Evolutionary conservation across 768 basidiomycete genomes (phyloP).

Genomic region (Lenzites betulinus): DNA sequence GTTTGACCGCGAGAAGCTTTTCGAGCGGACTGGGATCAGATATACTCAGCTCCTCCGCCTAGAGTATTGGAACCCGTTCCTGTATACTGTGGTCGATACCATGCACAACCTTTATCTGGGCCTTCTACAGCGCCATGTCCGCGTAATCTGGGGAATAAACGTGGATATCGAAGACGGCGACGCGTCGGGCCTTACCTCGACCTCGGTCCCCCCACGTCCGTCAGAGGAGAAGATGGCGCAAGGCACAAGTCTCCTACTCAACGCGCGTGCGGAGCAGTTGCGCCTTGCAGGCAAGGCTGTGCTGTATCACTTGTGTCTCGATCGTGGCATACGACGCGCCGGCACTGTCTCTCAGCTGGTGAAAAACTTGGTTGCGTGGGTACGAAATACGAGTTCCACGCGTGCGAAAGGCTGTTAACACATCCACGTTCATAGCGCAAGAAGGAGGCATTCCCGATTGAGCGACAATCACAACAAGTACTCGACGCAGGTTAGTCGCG

Average conservation of each 20-base stretch:
- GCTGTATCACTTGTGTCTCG: conserved; percentile 17
- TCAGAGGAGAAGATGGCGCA: background rate
- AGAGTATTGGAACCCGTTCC: conserved; percentile 40
- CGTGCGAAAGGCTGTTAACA: no score
- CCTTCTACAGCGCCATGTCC: conserved; percentile 17
- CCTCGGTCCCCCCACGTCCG: background rate
- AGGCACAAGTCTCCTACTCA: background rate
- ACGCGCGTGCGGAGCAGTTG: background rate
- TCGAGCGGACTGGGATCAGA: conserved; percentile 23
- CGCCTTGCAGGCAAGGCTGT: background rate
- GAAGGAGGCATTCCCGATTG: background rate
- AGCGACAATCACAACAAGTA: background rate
- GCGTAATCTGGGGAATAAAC: conserved; percentile 29
- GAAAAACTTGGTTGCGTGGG: conserved; percentile 9
- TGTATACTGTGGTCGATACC: conserved; percentile 36
- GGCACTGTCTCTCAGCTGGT: conserved; percentile 9
- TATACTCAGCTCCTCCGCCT: conserved; percentile 34
- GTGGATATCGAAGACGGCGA: conserved; percentile 23
- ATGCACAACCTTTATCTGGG: conserved; percentile 45
- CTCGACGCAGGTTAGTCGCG: no score
- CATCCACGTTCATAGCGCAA: background rate
- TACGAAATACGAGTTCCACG: no score
- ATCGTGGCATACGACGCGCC: conserved; percentile 8
- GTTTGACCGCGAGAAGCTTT: background rate
- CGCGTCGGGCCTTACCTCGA: background rate